A percentile compares a stretch with the other conserved stretches of the same genome.
Evolutionary conservation across 257 asterid species (phyloP).

Genomic region (Paraleonurus japonicus): DNA sequence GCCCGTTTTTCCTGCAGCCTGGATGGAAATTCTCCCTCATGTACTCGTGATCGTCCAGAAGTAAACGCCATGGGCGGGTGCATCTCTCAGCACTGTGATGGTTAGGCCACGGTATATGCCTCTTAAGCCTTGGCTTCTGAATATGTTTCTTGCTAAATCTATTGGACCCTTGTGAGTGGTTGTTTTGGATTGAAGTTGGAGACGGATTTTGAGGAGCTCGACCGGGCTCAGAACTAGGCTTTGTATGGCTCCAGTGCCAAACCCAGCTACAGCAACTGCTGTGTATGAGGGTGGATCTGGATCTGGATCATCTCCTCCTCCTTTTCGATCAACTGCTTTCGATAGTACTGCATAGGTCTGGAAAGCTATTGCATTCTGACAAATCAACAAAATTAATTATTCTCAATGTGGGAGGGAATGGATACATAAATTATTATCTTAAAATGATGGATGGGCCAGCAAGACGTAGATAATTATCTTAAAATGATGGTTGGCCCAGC

Average conservation of each 20-base stretch:
- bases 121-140: conserved; percentile 42
- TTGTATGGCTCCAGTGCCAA: conserved; percentile 87
- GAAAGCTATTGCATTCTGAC: conserved; percentile 90
- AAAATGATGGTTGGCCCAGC: too few species aligned
- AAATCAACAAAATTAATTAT: conserved; percentile 5
- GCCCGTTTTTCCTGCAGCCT: conserved; percentile 70
- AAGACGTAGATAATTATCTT: too few species aligned
- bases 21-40: conserved; percentile 68
- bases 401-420: too few species aligned
- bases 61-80: conserved; percentile 69
- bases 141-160: conserved; percentile 41
- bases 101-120: conserved; percentile 65
- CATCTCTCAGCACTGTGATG: conserved; percentile 66
- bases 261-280: conserved; percentile 76
- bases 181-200: conserved; percentile 56
- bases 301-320: conserved; percentile 34
- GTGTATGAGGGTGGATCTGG: conserved; percentile 81
- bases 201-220: conserved; percentile 89
- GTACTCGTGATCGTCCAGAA: conserved; percentile 69
- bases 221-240: conserved; percentile 84
- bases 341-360: conserved; percentile 75
- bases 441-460: too few species aligned
- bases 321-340: conserved; percentile 40
- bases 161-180: conserved; percentile 49
- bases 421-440: too few species aligned